Conservation (phyloP, 2,329 filamentous ascomycete genomes). For the Colletotrichum sp. region DNA sequence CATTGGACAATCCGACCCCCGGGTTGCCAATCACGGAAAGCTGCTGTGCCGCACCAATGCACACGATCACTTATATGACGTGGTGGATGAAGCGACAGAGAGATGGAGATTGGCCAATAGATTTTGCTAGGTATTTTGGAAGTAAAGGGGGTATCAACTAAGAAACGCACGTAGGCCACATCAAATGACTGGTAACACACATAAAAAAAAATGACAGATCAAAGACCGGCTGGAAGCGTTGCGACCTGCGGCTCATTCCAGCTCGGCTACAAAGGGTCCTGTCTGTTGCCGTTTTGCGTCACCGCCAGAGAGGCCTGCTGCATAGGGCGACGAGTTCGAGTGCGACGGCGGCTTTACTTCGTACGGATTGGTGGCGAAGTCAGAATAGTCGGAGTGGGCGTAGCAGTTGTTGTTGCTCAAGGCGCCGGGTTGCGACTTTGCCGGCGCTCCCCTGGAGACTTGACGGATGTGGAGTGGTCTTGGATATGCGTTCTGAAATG, state of each 20-base stretch:
- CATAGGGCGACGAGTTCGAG: background rate
- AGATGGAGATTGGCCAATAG: background rate
- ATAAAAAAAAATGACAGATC: background rate
- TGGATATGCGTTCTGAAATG: background rate
- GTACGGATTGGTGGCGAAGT: background rate
- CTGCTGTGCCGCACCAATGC: background rate
- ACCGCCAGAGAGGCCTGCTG: background rate
- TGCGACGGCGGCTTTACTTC: background rate
- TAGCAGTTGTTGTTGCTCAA: background rate
- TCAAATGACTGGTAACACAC: background rate
- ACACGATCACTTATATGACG: background rate
- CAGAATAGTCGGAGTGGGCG: background rate
- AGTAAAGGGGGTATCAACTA: background rate
- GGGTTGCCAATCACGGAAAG: background rate
- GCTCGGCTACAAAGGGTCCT: conserved; percentile 7
- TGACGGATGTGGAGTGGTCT: conserved; percentile 9
- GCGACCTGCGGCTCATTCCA: background rate
- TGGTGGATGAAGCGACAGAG: background rate
- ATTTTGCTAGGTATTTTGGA: background rate
- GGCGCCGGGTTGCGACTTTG: background rate
- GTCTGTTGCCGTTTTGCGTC: background rate
- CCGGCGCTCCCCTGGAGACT: background rate
- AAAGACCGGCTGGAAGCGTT: background rate
- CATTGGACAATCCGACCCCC: background rate
- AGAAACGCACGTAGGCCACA: background rate